A percentile compares a stretch with the other conserved stretches of the same genome.
Conservation (phyloP, 2,329 filamentous ascomycete genomes). For the Ceratocystis alfenasii region DNA sequence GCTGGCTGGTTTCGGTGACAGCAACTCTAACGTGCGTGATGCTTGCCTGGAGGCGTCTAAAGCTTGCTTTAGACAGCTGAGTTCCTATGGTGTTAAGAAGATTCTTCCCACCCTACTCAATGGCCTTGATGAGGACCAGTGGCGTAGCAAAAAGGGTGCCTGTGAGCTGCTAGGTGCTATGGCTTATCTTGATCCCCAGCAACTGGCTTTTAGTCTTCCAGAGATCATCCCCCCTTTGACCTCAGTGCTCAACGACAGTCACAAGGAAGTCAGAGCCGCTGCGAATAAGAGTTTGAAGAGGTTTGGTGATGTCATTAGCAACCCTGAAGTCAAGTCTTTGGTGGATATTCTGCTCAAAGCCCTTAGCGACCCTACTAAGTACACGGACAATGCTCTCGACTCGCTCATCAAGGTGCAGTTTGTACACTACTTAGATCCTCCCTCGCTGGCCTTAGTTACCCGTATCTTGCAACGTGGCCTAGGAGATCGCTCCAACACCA, state of each 20-base stretch:
- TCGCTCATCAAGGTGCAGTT: constrained; percentile 96
- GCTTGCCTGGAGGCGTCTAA: constrained; percentile 88
- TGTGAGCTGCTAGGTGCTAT: constrained; percentile 95
- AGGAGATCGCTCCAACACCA: constrained; percentile 82
- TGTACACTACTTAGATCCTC: constrained; percentile 94
- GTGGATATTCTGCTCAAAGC: constrained; percentile 90
- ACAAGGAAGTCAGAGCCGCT: constrained; percentile 87
- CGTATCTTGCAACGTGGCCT: constrained; percentile 90
- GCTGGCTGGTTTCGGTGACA: constrained; percentile 78
- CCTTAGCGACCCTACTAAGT: constrained; percentile 90
- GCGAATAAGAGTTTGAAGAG: constrained; percentile 94
- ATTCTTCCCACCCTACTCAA: constrained; percentile 84
- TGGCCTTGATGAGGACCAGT: constrained; percentile 87
- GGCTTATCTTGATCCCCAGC: constrained; percentile 94
- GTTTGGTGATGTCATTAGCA: constrained; percentile 96
- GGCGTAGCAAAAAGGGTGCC: constrained; percentile 96
- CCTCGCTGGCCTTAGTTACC: constrained; percentile 85
- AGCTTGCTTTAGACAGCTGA: constrained; percentile 82
- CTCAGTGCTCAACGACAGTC: constrained; percentile 86
- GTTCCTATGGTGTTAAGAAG: constrained; percentile 90
- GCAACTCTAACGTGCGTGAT: constrained; percentile 78
- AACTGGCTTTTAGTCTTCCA: constrained; percentile 80
- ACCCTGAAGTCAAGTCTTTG: constrained; percentile 88
- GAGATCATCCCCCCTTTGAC: constrained; percentile 96
- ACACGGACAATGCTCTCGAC: constrained; percentile 90